Percentiles rank a stretch among this genome's conserved stretches.
Evolutionary conservation across 148 eudicot species (phyloP).

Genomic region (Chenopodium suecicum): DNA sequence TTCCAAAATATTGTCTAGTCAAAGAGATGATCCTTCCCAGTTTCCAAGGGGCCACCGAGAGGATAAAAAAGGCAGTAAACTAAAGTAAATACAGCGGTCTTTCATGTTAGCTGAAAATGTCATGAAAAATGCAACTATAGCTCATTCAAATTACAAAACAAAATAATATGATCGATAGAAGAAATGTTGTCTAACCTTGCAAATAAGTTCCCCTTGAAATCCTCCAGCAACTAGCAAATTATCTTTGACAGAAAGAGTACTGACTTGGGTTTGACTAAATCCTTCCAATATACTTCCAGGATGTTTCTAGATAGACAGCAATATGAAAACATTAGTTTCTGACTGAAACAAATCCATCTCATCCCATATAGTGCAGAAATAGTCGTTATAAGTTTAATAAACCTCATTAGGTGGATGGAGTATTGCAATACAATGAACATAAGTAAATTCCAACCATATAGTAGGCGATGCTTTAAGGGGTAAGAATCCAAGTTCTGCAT

Average conservation of each 20-base stretch:
- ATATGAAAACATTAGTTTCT: neutral
- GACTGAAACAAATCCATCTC: neutral
- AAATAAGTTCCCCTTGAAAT: conserved; percentile 86
- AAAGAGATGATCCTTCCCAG: neutral
- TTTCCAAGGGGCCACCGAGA: neutral
- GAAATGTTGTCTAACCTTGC: conserved; percentile 52
- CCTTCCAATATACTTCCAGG: conserved; percentile 91
- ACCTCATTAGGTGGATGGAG: neutral
- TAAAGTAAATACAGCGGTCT: neutral
- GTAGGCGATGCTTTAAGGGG: no score
- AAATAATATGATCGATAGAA: neutral
- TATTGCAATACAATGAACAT: neutral
- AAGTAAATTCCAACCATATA: neutral
- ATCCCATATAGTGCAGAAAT: neutral
- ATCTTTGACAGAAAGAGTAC: conserved; percentile 88
- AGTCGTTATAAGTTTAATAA: neutral
- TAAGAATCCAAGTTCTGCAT: no score
- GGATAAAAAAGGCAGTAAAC: neutral
- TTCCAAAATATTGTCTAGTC: neutral
- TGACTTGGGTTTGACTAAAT: conserved; percentile 76
- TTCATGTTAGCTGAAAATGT: neutral
- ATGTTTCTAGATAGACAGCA: conserved; percentile 52
- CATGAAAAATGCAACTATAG: neutral
- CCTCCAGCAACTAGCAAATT: conserved; percentile 87
- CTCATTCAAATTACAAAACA: neutral